Base-by-base conservation (phyloP, 305 asterid species). In the Fraxinus velutina region DNA sequence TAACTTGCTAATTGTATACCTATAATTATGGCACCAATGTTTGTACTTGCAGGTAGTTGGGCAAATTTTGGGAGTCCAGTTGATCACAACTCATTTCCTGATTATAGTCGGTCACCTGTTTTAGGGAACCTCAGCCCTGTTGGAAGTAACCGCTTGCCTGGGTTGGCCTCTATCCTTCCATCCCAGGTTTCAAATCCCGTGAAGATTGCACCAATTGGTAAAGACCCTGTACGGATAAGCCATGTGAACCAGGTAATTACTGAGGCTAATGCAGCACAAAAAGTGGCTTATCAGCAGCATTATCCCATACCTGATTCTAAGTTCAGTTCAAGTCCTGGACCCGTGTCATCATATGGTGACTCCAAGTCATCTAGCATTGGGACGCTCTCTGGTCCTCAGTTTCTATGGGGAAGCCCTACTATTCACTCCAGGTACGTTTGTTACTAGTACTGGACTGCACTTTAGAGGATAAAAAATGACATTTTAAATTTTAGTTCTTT, bases 401-500 rank as follows among this genome's bases (percentile, higher is more conserved):
- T 92, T 86, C 92, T 96, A 6, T 94, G 99, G 99, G 99, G 98
- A 76, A 96, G 98, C 78, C 95, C 98, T 39, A 84, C 92, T 36
- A 27, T 91, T 79, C 92, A 88, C 70, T 85, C 75, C 75, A 32
- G 75, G 75, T 71, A 71, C 8, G 24, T 32, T 30, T 6, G 42
- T 78, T 83, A 74, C 77, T 15, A 84, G 81, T 80, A 80, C 86
- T 15, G 86, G 87, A 74, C 80, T 84, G 42, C 44, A 32, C 44
- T 71, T 30, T 13, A 71, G 24, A 71, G 1, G 75, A 32, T 30
- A 32, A 71, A 7, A 5, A 32, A 30, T 6, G 44, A 6, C 44
- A 71, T 71, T 32, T 71, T 71, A 71, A 32, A 4, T 32, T 71
- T 71, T 33, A 30, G 3, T 71, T 6, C 39, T 71, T 71, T 32